phyloP scores from a whole-genome alignment of 352 stramenopile species.

The Globisporangium paddicum region DNA sequence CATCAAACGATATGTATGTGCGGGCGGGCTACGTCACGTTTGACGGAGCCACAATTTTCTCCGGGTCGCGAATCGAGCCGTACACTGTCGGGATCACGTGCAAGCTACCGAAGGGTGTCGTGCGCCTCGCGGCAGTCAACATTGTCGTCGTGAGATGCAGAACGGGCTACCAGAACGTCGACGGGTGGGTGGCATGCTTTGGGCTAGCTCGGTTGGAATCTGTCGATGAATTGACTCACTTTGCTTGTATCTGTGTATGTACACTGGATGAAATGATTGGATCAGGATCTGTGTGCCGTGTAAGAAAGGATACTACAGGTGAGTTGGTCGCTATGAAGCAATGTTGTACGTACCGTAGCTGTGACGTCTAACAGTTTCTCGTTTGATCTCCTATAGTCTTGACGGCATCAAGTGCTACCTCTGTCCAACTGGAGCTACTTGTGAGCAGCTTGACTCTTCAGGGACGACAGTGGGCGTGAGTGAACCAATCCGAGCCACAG shows the following conservation, averaged over 20 bases:
- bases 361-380: not conserved
- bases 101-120: constrained; percentile 18
- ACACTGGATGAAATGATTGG: not conserved
- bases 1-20: constrained; percentile 20
- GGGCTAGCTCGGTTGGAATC: not conserved
- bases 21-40: constrained; percentile 50
- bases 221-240: not conserved
- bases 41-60: constrained; percentile 27
- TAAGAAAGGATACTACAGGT: constrained; percentile 68
- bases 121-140: constrained; percentile 15
- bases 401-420: constrained; percentile 58
- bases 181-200: constrained; percentile 28
- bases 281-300: constrained; percentile 45
- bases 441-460: constrained; percentile 29
- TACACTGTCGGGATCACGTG: constrained; percentile 48
- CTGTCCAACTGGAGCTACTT: constrained; percentile 50
- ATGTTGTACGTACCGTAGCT: not conserved
- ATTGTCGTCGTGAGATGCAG: constrained; percentile 53
- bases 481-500: constrained; percentile 30
- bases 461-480: constrained; percentile 33
- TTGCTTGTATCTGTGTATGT: not conserved
- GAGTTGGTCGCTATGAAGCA: not conserved
- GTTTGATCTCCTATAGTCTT: constrained; percentile 41
- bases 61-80: constrained; percentile 20
- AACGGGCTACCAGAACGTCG: constrained; percentile 51